phyloP scores from a whole-genome alignment of 495 filamentous ascomycete genomes.

The Lasiosphaeria hispida region DNA sequence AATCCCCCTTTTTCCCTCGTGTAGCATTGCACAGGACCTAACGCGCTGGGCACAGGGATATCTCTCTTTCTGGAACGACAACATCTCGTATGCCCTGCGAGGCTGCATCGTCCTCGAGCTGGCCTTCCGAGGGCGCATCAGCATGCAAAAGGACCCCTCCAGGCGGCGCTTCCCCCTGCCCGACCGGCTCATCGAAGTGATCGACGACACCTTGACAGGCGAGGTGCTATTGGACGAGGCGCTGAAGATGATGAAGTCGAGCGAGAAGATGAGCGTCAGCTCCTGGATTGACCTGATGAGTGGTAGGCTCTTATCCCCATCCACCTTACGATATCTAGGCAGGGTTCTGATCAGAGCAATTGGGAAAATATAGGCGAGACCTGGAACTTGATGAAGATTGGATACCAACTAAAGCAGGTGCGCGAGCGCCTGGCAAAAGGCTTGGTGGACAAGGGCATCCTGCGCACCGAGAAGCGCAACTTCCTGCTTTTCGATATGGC shows the following conservation, averaged over 20 bases:
- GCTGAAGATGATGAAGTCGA: constrained; percentile 99
- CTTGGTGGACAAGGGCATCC: constrained; percentile 97
- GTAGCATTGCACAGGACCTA: too few relatives aligned
- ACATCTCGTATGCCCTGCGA: constrained; percentile 95
- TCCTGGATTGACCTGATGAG: constrained; percentile 99
- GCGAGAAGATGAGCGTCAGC: constrained; percentile 99
- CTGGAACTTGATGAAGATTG: constrained; percentile 99
- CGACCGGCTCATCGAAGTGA: constrained; percentile 90
- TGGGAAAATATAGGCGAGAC: constrained; percentile 71
- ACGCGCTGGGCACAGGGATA: constrained; percentile 63
- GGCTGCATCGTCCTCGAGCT: constrained; percentile 98
- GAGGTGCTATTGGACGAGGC: constrained; percentile 98
- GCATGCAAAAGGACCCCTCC: constrained; percentile 97
- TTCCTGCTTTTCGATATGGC: constrained; percentile 99
- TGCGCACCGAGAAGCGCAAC: constrained; percentile 97
- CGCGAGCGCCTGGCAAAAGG: constrained; percentile 96
- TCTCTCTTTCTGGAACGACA: constrained; percentile 99
- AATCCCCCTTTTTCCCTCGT: not conserved
- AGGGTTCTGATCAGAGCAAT: not conserved
- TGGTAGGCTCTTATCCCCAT: constrained; percentile 54
- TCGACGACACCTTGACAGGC: constrained; percentile 95
- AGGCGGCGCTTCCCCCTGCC: constrained; percentile 87
- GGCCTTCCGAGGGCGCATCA: constrained; percentile 91
- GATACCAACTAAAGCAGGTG: constrained; percentile 98
- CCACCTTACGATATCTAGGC: too few relatives aligned